These are phyloP conservation scores for Sporisorium iseilematis-ciliati DNA, from an alignment of 1,284 basidiomycete species.

Conservation along the genomic window DNA sequence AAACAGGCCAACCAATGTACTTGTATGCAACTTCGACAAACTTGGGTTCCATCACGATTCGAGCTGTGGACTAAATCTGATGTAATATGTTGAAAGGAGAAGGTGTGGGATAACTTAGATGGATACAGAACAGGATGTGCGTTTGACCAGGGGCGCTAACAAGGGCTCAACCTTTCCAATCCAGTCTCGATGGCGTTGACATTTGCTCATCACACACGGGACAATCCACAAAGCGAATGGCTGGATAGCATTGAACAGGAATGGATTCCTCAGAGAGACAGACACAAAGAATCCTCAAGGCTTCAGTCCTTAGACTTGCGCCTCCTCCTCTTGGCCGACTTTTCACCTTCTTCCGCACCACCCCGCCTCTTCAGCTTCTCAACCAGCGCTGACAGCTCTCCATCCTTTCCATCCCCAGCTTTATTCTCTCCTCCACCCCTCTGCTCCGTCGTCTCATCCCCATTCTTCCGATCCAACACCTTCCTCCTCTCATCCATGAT, in stretches of 20 bases:
- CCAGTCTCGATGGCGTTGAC: not conserved
- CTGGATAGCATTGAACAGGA: too few relatives aligned
- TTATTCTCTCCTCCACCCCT: not conserved
- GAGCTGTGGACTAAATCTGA: not conserved
- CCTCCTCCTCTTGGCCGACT: constrained; percentile 30
- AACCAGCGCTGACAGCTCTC: constrained; percentile 36
- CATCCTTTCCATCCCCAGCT: not conserved
- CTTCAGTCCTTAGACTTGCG: constrained; percentile 6
- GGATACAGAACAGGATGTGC: not conserved
- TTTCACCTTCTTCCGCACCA: constrained; percentile 6
- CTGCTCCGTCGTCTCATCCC: not conserved
- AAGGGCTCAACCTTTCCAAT: not conserved
- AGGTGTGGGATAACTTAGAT: not conserved
- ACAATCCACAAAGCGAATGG: not conserved
- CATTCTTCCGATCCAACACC: constrained; percentile 23
- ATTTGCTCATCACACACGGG: not conserved
- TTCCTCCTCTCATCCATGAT: constrained; percentile 59
- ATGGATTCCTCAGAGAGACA: not conserved
- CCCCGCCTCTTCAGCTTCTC: constrained; percentile 40
- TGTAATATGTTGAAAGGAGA: not conserved
- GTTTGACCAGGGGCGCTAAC: not conserved
- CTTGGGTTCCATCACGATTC: not conserved
- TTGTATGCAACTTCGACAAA: constrained; percentile 14
- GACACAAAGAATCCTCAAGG: not conserved
- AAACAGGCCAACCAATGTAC: constrained; percentile 21